A percentile compares a stretch with the other conserved stretches of the same genome.
Evolutionary conservation across 169 alveolate species (phyloP).

Genomic region (Theileria sp.): DNA sequence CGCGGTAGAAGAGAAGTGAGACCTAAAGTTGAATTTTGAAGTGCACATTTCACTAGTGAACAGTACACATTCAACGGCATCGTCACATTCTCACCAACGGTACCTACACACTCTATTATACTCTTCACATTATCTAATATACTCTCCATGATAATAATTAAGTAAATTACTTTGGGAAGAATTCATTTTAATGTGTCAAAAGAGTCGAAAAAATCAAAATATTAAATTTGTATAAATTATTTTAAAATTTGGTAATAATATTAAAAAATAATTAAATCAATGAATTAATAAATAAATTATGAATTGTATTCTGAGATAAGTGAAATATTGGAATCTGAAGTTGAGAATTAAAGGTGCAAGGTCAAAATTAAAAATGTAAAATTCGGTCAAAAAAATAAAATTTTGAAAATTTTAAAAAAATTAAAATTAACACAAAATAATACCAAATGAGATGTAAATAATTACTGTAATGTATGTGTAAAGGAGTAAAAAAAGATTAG

Average conservation of each 20-base stretch:
- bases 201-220: neutral
- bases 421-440: neutral
- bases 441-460: neutral
- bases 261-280: neutral
- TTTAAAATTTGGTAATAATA: too few relatives aligned
- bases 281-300: too few relatives aligned
- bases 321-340: neutral
- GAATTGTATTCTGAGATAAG: neutral
- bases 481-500: neutral
- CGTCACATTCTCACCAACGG: conserved; percentile 36
- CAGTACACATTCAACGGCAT: conserved; percentile 64
- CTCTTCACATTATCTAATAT: neutral
- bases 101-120: conserved; percentile 10
- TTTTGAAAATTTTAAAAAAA: neutral
- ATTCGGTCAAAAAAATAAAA: neutral
- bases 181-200: neutral
- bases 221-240: neutral
- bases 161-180: neutral
- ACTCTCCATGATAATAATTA: neutral
- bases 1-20: conserved; percentile 5
- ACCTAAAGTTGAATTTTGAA: conserved; percentile 39
- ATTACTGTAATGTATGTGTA: neutral
- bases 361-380: neutral
- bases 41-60: conserved; percentile 62
- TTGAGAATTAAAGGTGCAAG: conserved; percentile 5